These are phyloP conservation scores for Hemileccinum rubropunctum DNA, from an alignment of 768 basidiomycete genomes.

Conservation along the genomic window DNA sequence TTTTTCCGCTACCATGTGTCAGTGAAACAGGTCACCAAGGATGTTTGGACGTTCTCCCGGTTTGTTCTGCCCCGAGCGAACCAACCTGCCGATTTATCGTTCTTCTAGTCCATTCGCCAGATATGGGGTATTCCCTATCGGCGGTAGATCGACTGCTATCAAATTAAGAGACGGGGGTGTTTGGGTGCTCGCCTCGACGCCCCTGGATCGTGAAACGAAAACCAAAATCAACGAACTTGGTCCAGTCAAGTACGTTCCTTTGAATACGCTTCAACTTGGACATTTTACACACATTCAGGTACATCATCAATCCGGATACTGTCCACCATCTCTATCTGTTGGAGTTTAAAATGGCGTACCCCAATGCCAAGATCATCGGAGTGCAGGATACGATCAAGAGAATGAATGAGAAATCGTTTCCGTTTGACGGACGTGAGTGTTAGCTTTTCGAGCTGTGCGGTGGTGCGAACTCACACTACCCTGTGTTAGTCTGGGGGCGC, in stretches of 20 bases:
- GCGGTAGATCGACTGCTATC: conserved; percentile 82
- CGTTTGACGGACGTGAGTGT: conserved; percentile 63
- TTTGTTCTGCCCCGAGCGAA: conserved; percentile 23
- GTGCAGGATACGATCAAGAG: conserved; percentile 54
- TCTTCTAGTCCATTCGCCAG: conserved; percentile 60
- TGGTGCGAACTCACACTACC: background rate
- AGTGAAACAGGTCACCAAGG: conserved; percentile 41
- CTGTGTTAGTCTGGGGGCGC: conserved; percentile 50
- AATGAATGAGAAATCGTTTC: conserved; percentile 48
- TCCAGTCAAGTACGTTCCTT: conserved; percentile 54
- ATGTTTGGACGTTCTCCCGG: conserved; percentile 68
- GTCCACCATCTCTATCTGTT: conserved; percentile 61
- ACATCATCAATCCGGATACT: conserved; percentile 55
- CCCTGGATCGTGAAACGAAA: conserved; percentile 64
- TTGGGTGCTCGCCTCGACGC: conserved; percentile 83
- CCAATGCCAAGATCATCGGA: conserved; percentile 67
- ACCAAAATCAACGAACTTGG: conserved; percentile 60
- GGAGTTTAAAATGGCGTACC: conserved; percentile 69
- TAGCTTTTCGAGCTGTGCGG: background rate
- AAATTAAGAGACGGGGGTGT: conserved; percentile 64
- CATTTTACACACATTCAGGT: conserved; percentile 34
- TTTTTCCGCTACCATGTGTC: background rate
- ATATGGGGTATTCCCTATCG: conserved; percentile 66
- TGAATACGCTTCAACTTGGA: background rate
- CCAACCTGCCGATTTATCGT: conserved; percentile 4